Evolutionary conservation across 2,329 filamentous ascomycete species (phyloP), one percentile per base, ranked within the genome.

Genomic region (Penicillium hordei): DNA sequence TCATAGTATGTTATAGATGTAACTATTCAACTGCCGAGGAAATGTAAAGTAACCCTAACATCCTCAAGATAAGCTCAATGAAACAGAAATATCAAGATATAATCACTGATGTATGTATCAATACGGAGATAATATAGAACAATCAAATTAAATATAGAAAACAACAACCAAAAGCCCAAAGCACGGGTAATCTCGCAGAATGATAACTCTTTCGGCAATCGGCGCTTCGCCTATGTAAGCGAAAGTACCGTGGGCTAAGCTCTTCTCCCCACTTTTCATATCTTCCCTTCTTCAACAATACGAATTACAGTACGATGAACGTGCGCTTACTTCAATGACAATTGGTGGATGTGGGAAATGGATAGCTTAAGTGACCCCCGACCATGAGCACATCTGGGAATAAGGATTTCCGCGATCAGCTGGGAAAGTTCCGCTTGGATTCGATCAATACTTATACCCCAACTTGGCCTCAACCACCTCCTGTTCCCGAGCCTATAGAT

Each of bases 391-490:
- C 49, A 34, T 45, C 60, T 48, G 63, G 60, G 50, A 68, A 69
- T 58, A 69, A 70, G 60, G 67, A 70, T n/a, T 72, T 72, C 52
- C 69, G 69, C 42, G 69, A 68, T 39, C 70, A 72, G 57, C 65
- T 72, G 60, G 70, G 70, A 55, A 70, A 71, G 50, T 72, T 72
- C 54, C 70, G 70, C 42, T 60, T 72, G 49, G 69, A 69, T 21
- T 61, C 65, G 19, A 55, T 57, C 23, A 59, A 53, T 19, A 50
- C 52, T 52, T 52, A 55, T 38, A 40, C 59, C 10, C 59, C 62
- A 19, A 53, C 50, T 12, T 65, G 63, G 60, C 57, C 38, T 33
- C 43, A 49, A 27, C 45, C 57, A 25, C 57, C 38, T 44, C 62
- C 42, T 27, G 58, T 5, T 49, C 44, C 52, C 58, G 55, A 59